Conservation (phyloP, 192 early-diverging fungal species). For the Linnemannia elongata region DNA sequence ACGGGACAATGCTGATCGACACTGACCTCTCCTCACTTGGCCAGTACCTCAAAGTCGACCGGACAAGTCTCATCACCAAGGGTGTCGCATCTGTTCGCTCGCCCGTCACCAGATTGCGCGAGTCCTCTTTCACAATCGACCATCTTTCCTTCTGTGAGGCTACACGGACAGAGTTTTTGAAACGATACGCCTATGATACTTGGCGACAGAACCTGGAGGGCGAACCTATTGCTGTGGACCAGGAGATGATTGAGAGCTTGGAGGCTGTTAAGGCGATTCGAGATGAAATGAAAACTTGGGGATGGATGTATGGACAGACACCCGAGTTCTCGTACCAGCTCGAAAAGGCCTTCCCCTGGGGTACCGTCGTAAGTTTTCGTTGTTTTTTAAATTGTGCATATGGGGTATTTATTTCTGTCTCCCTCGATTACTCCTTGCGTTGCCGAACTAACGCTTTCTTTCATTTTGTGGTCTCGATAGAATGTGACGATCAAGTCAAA, state of each 20-base stretch:
- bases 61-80: slow-evolving; percentile 78
- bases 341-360: slow-evolving; percentile 67
- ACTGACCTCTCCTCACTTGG: slow-evolving; percentile 72
- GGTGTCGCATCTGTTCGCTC: slow-evolving; percentile 95
- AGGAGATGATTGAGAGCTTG: slow-evolving; percentile 22
- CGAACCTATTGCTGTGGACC: slow-evolving; percentile 33
- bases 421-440: neutral
- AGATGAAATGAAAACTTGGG: slow-evolving; percentile 74
- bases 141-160: slow-evolving; percentile 88
- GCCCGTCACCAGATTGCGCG: slow-evolving; percentile 84
- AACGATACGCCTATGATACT: slow-evolving; percentile 60
- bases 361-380: slow-evolving; percentile 62
- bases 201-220: slow-evolving; percentile 52
- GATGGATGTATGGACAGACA: slow-evolving; percentile 94
- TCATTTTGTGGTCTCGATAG: slow-evolving; percentile 9
- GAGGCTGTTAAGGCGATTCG: slow-evolving; percentile 41
- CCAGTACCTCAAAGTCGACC: slow-evolving; percentile 46
- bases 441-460: neutral
- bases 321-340: slow-evolving; percentile 83
- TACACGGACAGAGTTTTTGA: slow-evolving; percentile 77
- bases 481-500: slow-evolving; percentile 37
- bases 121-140: slow-evolving; percentile 85
- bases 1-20: slow-evolving; percentile 98
- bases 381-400: neutral
- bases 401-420: neutral